Evolutionary conservation across 805 yeast genomes (phyloP).

Genomic region (Saturnispora zaruensis): DNA sequence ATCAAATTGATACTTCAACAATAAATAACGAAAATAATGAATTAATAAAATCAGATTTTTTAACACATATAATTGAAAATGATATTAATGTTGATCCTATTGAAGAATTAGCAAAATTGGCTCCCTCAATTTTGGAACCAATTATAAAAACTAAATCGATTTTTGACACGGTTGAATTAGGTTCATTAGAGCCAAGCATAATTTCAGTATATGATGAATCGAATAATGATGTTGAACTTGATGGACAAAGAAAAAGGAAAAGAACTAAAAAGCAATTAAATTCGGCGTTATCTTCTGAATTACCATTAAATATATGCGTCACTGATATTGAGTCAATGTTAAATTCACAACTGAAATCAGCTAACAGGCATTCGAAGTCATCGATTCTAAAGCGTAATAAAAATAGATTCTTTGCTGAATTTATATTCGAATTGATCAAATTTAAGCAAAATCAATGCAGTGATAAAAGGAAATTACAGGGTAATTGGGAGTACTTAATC

Average conservation of each 20-base stretch:
- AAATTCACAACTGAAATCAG: conserved; percentile 20
- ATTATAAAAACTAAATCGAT: background rate
- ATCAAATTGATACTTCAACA: background rate
- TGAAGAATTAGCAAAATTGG: conserved; percentile 3
- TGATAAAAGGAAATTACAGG: conserved; percentile 16
- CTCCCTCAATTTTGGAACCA: background rate
- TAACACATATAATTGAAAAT: background rate
- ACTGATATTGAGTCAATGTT: conserved; percentile 17
- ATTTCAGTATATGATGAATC: conserved; percentile 4
- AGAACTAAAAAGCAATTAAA: conserved; percentile 17
- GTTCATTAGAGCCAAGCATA: conserved; percentile 6
- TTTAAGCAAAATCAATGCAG: conserved; percentile 17
- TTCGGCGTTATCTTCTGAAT: conserved; percentile 7
- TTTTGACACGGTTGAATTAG: conserved; percentile 11
- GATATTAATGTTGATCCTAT: background rate
- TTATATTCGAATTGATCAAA: conserved; percentile 21
- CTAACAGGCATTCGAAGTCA: conserved; percentile 21
- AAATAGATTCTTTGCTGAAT: conserved; percentile 21
- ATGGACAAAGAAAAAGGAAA: conserved; percentile 12
- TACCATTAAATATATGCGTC: conserved; percentile 17
- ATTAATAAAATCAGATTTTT: background rate
- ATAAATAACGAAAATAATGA: background rate
- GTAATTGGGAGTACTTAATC: conserved; percentile 21
- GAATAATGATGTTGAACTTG: background rate
- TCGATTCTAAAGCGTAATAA: conserved; percentile 20